Base-by-base conservation (phyloP, 2,329 filamentous ascomycete genomes). In the Exophiala mesophila region DNA sequence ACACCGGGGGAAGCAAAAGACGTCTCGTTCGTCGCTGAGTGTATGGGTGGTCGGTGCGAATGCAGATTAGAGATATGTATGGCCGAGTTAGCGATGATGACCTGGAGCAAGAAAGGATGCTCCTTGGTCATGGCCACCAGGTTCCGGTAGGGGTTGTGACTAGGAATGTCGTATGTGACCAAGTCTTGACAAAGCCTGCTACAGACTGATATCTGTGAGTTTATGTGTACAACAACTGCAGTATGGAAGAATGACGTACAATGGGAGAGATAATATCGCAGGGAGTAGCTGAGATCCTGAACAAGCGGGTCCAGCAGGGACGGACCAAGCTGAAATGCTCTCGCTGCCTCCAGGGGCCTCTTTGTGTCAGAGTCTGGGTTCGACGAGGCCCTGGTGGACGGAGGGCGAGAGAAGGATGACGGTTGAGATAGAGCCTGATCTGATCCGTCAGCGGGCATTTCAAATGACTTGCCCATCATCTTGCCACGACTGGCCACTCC, bases 71-170 rank as follows among this genome's bases (percentile, higher is more conserved):
- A 17, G 6, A 34, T 15, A n/a, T 34, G 32, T 4, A 34, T 34
- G 10, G 32, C 32, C 32, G 32, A 34, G 18, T 34, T 34, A 6
- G 32, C 32, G 15, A 34, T 34, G 6, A 34, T 18, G 4, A 18
- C 32, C n/a, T 34, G 32, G 6, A 34, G 17, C 5, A 34, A 19
- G 16, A 34, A 34, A 18, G 32, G 9, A n/a, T 34, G 32, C 12
- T 17, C 32, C 20, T 17, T 15, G 12, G 32, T 34, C 7, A 34
- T 15, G 4, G 32, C 15, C 4, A 34, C 18, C 13, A 34, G 17
- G 17, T 34, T 34, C 6, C 32, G 32, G 20, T 34, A 34, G 9
- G 32, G 32, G 16, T 34, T 34, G 32, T 34, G 32, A 18, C 32
- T 34, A 7, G 32, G 32, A 18, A 34, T 19, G 17, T 34, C 32